phyloP scores from a whole-genome alignment of 2,329 filamentous ascomycete species.

The Colletotrichum sp. region DNA sequence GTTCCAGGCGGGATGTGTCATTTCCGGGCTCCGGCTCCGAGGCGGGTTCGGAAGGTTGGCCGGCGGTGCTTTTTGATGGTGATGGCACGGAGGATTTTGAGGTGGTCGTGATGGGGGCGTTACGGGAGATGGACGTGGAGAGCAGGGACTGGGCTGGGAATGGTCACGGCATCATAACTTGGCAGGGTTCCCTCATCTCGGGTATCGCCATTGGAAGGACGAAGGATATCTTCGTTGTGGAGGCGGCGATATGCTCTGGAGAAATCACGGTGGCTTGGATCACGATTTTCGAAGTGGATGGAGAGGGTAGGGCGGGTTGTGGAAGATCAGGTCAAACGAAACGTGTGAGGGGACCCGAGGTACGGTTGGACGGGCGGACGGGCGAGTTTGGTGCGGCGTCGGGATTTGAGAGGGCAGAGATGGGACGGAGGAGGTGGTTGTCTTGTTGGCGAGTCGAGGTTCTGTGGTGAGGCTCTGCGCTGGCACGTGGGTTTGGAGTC shows the following conservation, averaged over 20 bases:
- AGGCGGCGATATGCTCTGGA: neutral
- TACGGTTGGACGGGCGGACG: neutral
- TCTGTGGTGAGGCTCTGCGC: neutral
- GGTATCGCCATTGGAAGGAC: neutral
- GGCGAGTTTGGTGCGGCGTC: neutral
- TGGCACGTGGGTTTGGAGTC: constrained; percentile 1
- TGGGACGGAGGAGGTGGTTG: neutral
- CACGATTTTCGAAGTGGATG: neutral
- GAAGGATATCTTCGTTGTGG: neutral
- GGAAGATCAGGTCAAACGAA: constrained; percentile 21
- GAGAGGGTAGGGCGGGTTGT: neutral
- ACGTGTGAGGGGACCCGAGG: constrained; percentile 11
- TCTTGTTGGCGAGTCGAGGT: neutral
- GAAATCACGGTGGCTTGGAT: neutral
- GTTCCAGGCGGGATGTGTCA: neutral
- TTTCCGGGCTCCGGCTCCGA: neutral
- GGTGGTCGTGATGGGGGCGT: neutral
- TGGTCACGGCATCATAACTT: neutral
- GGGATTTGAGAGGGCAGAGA: neutral
- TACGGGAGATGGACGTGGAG: neutral
- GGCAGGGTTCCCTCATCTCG: neutral
- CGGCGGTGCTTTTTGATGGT: neutral
- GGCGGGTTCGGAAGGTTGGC: neutral
- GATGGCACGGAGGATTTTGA: neutral
- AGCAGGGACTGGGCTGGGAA: neutral